Base-by-base conservation (phyloP, 2,329 filamentous ascomycete species). In the Colletotrichum destructivum region DNA sequence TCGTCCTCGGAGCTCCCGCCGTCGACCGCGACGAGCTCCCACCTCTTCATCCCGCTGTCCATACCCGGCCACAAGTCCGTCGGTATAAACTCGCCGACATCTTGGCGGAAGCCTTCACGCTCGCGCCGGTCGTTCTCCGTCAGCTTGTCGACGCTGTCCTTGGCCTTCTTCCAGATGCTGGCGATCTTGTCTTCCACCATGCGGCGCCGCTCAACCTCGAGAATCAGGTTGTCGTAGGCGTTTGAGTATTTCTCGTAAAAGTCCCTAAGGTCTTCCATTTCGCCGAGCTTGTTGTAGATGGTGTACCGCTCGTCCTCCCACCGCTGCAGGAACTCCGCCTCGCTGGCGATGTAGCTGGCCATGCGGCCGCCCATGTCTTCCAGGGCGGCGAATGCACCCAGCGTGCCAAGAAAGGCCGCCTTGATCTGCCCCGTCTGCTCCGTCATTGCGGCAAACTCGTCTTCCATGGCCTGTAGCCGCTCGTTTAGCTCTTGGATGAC, bases 161-260 rank as follows among this genome's bases (percentile, higher is more conserved):
- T 90, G 1, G 96, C 94, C 76, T 95, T 95, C 72, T 89, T 89
- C 78, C 95, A 92, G 35, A 97, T 90, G 54, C 86, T 87, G 75
- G 91, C 88, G 63, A 97, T 92, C 73, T 93, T 91, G 42, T 92
- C 90, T 77, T 96, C 93, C 46, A 94, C 90, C 16, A 88, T 85
- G 71, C 90, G 90, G 12, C 96, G 88, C 31, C 96, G 88, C 63
- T 93, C 92, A 7, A 95, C 92, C 80, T 99, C 96, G 1, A 97
- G 87, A 31, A 98, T 88, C 15, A 99, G 85, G 23, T 92, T 91
- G 75, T 94, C 93, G 78, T 99, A 98, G 0, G 95, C 94, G 63
- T 90, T 88, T 23, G 93, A 87, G 77, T 98, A 99, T 21, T 92
- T 91, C 72, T 96, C 93, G 81, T 98, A 98, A 76, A 98, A 94